Conservation (phyloP, 805 yeast genomes). For the Clavispora fructus region DNA sequence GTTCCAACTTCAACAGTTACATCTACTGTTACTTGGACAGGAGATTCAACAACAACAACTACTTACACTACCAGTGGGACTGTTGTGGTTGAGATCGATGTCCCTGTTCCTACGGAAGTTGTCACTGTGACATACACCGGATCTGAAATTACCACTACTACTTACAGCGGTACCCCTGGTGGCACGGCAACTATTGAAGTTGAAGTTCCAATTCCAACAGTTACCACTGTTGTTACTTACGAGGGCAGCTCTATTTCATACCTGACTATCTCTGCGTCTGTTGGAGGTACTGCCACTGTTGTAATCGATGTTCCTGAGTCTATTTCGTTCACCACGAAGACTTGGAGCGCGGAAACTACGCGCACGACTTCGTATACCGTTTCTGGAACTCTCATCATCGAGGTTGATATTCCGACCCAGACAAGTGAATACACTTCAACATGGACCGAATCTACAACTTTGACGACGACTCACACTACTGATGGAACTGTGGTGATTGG, state of each 20-base stretch:
- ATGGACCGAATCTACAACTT: slow-evolving; percentile 4
- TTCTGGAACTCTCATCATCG: no score
- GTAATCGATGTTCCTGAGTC: no score
- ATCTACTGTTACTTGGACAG: background rate
- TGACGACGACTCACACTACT: background rate
- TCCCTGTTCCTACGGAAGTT: slow-evolving; percentile 15
- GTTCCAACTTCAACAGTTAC: slow-evolving; percentile 6
- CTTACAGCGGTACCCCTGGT: background rate
- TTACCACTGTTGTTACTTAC: no score
- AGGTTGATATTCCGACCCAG: slow-evolving; percentile 8
- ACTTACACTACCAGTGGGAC: slow-evolving; percentile 7
- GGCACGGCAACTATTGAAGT: slow-evolving; percentile 3
- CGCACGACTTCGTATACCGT: no score
- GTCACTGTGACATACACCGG: slow-evolving; percentile 8
- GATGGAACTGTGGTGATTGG: background rate
- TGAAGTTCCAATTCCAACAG: no score
- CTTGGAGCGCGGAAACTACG: no score
- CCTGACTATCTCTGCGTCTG: no score
- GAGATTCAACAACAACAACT: slow-evolving; percentile 6
- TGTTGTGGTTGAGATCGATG: slow-evolving; percentile 11
- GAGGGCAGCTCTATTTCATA: no score
- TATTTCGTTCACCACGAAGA: no score
- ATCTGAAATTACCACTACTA: background rate
- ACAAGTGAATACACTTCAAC: slow-evolving; percentile 7
- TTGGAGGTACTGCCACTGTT: no score